Conservation (phyloP, 345 rosid genomes). For the Rhodomyrtus tomentosa region DNA sequence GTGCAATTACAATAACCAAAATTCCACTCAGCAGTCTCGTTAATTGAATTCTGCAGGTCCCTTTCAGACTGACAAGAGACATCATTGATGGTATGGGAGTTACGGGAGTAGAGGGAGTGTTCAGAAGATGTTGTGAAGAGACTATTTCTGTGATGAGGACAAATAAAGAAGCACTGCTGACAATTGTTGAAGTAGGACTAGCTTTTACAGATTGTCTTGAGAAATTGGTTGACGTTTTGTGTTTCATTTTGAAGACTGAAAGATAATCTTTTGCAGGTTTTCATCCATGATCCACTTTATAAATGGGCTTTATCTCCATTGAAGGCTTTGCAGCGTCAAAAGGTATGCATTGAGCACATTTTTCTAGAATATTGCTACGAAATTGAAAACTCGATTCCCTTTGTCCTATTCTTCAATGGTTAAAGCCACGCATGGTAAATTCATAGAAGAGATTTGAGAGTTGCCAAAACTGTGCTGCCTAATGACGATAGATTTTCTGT, state of each 20-base stretch:
- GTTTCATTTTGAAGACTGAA: background rate
- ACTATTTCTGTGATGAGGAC: slow-evolving; percentile 89
- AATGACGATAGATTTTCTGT: background rate
- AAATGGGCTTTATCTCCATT: slow-evolving; percentile 97
- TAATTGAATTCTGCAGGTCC: slow-evolving; percentile 41
- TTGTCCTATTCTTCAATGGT: background rate
- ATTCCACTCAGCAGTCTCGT: background rate
- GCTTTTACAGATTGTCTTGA: background rate
- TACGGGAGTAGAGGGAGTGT: slow-evolving; percentile 95
- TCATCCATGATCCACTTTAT: slow-evolving; percentile 95
- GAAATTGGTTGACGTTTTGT: background rate
- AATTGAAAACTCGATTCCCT: background rate
- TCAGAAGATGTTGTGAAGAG: slow-evolving; percentile 95
- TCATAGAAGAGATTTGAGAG: background rate
- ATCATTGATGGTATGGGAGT: slow-evolving; percentile 96
- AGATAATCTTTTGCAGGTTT: slow-evolving; percentile 51
- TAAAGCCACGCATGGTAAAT: background rate
- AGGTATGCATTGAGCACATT: slow-evolving; percentile 32
- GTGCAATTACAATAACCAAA: background rate
- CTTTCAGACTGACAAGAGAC: slow-evolving; percentile 94
- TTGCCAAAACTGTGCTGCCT: background rate
- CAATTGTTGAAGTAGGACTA: slow-evolving; percentile 79
- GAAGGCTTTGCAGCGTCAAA: slow-evolving; percentile 97
- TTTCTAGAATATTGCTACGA: too few relatives aligned
- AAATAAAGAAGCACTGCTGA: slow-evolving; percentile 93